phyloP scores from a whole-genome alignment of 176 grass and related monocot species.

The Chrysopogon serrulatus region DNA sequence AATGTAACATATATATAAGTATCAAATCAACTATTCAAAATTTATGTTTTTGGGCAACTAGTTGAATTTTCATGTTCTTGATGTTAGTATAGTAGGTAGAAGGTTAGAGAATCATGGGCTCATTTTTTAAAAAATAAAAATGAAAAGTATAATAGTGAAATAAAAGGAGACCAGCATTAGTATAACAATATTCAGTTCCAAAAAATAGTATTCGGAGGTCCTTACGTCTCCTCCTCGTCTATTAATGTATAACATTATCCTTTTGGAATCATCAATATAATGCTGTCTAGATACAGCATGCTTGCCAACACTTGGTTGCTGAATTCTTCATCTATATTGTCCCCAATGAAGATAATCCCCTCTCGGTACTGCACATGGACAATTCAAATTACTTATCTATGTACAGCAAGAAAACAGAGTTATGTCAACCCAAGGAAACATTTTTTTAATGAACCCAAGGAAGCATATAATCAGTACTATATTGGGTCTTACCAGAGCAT shows the following conservation, averaged over 20 bases:
- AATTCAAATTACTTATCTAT: constrained; percentile 7
- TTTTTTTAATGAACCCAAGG: no score
- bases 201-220: constrained; percentile 4
- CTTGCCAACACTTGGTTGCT: constrained; percentile 79
- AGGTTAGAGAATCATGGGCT: not conserved
- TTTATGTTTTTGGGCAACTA: not conserved
- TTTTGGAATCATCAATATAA: constrained; percentile 64
- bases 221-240: constrained; percentile 95
- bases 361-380: constrained; percentile 66
- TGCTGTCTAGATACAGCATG: constrained; percentile 84
- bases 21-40: not conserved
- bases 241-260: constrained; percentile 82
- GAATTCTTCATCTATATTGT: constrained; percentile 82
- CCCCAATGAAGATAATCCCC: constrained; percentile 71
- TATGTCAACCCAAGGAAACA: constrained; percentile 3
- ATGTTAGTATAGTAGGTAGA: not conserved
- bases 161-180: constrained; percentile 19
- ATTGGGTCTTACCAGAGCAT: constrained; percentile 72
- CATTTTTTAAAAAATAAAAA: no score
- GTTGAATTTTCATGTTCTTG: not conserved
- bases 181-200: no score
- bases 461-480: constrained; percentile 1
- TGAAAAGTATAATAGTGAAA: not conserved
- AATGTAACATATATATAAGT: not conserved
- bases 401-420: not conserved